Evolutionary conservation across 345 rosid species (phyloP).

Genomic region (Brassica juncea): DNA sequence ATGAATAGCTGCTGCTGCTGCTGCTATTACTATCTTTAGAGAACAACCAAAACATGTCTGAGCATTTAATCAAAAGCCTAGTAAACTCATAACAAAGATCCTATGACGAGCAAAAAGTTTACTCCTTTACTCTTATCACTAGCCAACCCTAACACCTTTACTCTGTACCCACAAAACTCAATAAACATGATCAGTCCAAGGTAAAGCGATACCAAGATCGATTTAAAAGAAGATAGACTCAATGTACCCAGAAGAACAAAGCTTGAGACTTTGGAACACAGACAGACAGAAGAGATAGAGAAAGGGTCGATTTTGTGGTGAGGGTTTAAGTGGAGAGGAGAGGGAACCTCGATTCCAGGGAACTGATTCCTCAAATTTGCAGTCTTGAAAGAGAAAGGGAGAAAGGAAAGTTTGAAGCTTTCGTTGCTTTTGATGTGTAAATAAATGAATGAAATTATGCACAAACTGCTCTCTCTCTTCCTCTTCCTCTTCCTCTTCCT

Average conservation of each 20-base stretch:
- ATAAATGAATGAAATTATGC: background rate
- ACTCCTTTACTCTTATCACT: background rate
- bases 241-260: constrained; percentile 23
- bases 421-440: constrained; percentile 37
- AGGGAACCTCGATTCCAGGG: constrained; percentile 35
- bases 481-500: background rate
- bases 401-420: constrained; percentile 42
- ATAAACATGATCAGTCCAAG: background rate
- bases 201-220: constrained; percentile 7
- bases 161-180: background rate
- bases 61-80: constrained; percentile 1
- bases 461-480: constrained; percentile 22
- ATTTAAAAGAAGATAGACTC: background rate
- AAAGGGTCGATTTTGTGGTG: constrained; percentile 20
- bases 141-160: background rate
- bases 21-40: background rate
- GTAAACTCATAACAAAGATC: background rate
- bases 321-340: constrained; percentile 19
- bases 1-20: background rate
- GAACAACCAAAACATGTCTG: background rate
- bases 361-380: constrained; percentile 25
- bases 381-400: constrained; percentile 36
- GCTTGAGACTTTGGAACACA: constrained; percentile 17
- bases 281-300: constrained; percentile 19
- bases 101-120: background rate